Percentiles rank a stretch among this genome's conserved stretches.
Conservation (phyloP, 1,284 basidiomycete species). For the Apiotrichum siamense region DNA sequence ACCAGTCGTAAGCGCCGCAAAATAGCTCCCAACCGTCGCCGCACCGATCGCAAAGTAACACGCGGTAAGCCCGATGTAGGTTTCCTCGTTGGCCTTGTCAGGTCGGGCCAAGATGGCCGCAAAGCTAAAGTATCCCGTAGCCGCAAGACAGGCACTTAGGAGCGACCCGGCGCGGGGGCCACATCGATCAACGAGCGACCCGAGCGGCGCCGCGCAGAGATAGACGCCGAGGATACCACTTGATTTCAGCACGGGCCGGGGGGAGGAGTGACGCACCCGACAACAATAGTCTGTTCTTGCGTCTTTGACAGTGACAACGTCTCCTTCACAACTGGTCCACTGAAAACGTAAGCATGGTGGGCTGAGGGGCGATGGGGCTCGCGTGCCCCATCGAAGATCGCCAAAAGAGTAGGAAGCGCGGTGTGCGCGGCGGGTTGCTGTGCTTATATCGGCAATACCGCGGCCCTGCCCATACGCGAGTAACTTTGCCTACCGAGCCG, state of each 20-base stretch:
- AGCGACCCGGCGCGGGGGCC: conserved; percentile 44
- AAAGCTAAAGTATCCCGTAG: conserved; percentile 41
- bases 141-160: conserved; percentile 34
- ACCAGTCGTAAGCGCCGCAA: conserved; percentile 44
- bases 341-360: conserved; percentile 8
- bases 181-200: conserved; percentile 39
- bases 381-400: no score
- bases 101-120: conserved; percentile 25
- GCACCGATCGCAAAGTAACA: conserved; percentile 44
- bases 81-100: not conserved
- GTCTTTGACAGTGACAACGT: conserved; percentile 31
- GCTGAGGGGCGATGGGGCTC: no score
- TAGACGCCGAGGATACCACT: conserved; percentile 48
- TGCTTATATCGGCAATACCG: no score
- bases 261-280: conserved; percentile 29
- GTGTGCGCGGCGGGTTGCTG: no score
- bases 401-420: no score
- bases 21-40: conserved; percentile 45
- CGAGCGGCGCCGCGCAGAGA: conserved; percentile 45
- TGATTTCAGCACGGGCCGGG: not conserved
- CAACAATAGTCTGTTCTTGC: conserved; percentile 45
- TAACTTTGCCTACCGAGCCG: not conserved
- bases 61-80: conserved; percentile 32
- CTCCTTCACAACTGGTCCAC: conserved; percentile 41
- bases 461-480: no score